Base-by-base conservation (phyloP, 106 monocot species). In the Dendrobium officinale region DNA sequence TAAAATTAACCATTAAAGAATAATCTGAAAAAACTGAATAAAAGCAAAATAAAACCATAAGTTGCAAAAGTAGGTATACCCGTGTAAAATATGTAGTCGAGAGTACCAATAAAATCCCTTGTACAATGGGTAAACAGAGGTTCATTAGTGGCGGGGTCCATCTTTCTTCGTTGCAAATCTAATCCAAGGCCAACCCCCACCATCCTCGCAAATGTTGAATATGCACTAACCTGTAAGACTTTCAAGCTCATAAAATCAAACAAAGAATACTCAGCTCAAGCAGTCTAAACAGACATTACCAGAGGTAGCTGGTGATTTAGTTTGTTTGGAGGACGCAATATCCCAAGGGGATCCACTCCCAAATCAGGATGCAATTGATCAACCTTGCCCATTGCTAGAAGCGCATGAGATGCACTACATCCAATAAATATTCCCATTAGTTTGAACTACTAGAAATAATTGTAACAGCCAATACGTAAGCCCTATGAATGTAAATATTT, bases 1-100 rank as follows among this genome's bases (percentile, higher is more conserved):
- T 64, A 64, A 64, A n/a, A 5, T 9, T 9, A 64, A 64, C 7
- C 64, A 64, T 13, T 13, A 45, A 45, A 45, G 45, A 45, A 45
- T 5, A 7, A 45, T 45, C 45, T 45, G 8, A 45, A 51, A 51
- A 51, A 51, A 51, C 13, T 15, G 51, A 51, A 51, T 13, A 10
- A 51, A 51, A 51, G 10, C 1, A 51, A 51, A 51, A 51, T 51
- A 51, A 51, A 51, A 51, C 1, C 47, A 47, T 47, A 7, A 10
- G 47, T 10, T 10, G 47, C 47, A 47, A 47, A 22, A 22, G 8
- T 24, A 64, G 64, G 29, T 9, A 13, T 80, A 95, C 99, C 99
- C 33, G 99, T 91, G 87, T 95, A 99, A 78, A 99, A 99, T 79
- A 99, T 95, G 84, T 99, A 99, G 82, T 99, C 99, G 78, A 88